A percentile compares a stretch with the other conserved stretches of the same genome.
Evolutionary conservation across 441 rosid species (phyloP).

Genomic region (Arabidopsis lyrata): DNA sequence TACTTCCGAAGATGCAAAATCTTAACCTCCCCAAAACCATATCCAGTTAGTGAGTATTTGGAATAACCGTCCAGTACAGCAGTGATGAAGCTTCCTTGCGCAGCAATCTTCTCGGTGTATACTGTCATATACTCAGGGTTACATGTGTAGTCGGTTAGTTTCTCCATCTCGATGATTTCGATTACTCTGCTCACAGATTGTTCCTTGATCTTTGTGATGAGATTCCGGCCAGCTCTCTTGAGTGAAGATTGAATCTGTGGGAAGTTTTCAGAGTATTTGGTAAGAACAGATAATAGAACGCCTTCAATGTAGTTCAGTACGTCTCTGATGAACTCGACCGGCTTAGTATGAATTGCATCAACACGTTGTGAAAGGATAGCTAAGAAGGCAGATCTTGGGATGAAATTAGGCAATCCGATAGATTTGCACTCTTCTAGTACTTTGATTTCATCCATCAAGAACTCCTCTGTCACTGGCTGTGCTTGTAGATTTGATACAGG

Average conservation of each 20-base stretch:
- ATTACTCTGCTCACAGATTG: conserved; percentile 36
- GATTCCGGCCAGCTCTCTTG: conserved; percentile 41
- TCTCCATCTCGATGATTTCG: conserved; percentile 51
- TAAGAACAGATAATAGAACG: not conserved
- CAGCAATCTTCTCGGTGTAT: too few relatives aligned
- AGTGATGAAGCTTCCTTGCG: too few relatives aligned
- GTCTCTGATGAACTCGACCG: conserved; percentile 26
- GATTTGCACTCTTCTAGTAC: conserved; percentile 17
- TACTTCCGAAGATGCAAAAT: too few relatives aligned
- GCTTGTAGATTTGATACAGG: too few relatives aligned
- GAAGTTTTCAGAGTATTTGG: conserved; percentile 33
- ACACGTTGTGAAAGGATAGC: conserved; percentile 14
- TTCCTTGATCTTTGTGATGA: conserved; percentile 22
- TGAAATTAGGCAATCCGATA: conserved; percentile 22
- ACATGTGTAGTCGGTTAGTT: conserved; percentile 50
- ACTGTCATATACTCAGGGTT: conserved; percentile 34
- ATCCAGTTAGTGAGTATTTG: too few relatives aligned
- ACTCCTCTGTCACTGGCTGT: too few relatives aligned
- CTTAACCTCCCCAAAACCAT: too few relatives aligned
- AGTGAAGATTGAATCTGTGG: conserved; percentile 37
- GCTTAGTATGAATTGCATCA: not conserved
- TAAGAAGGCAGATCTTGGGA: conserved; percentile 8
- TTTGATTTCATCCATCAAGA: conserved; percentile 36
- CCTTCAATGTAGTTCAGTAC: conserved; percentile 30
- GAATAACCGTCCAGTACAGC: too few relatives aligned